Base-by-base conservation (phyloP, 495 filamentous ascomycete genomes). In the Penicillium macrosclerotiorum region DNA sequence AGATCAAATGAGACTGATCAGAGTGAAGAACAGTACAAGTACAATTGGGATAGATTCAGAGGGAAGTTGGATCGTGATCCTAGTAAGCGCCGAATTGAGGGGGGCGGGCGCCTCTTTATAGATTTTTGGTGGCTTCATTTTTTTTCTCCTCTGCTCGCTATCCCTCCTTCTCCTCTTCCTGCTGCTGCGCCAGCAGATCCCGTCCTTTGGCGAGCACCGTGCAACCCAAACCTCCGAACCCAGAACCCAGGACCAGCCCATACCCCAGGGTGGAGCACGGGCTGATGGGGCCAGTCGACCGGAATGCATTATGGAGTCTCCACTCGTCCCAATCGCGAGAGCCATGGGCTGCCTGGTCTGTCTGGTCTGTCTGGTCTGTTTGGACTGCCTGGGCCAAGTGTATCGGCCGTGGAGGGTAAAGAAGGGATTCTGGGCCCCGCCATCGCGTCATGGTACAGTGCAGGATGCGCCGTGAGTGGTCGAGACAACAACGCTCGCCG, bases 81-180 rank as follows among this genome's bases (percentile, higher is more conserved):
- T n/a, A n/a, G n/a, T n/a, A n/a, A n/a, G n/a, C n/a, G n/a, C n/a
- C n/a, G n/a, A n/a, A n/a, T 34, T 9, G 33, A 23, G 32, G 36
- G 23, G 27, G 11, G n/a, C 8, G 18, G 25, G 30, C 41, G 51
- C 42, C 33, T 25, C 30, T 51, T 59, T 62, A 62, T 62, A 62
- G 9, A 19, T 14, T n/a, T 38, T 38, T 27, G 25, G 25, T 11
- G 25, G 18, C 17, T 3, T 13, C 8, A 18, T 8, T 37, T 41
- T 51, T 33, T 45, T 22, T 38, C 12, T 22, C 29, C 22, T 24
- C 36, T n/a, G n/a, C n/a, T n/a, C n/a, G n/a, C n/a, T n/a, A n/a
- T n/a, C n/a, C n/a, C n/a, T n/a, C n/a, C n/a, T n/a, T n/a, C n/a
- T n/a, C n/a, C n/a, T n/a, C n/a, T n/a, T n/a, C n/a, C n/a, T n/a